These are phyloP conservation scores for Brassica napus DNA, from an alignment of 345 rosid species.

Conservation along the genomic window DNA sequence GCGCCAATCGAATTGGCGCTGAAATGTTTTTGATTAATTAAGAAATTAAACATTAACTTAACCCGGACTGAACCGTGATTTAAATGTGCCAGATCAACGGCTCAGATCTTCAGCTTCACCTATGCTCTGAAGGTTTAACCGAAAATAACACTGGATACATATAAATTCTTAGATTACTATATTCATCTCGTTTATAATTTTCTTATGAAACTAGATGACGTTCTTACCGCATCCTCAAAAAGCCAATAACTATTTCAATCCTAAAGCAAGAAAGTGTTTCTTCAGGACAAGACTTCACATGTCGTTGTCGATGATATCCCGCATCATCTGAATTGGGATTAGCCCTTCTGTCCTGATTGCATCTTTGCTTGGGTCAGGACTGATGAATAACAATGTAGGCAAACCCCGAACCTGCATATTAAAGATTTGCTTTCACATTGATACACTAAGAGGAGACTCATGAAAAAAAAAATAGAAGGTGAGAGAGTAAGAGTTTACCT, in stretches of 20 bases:
- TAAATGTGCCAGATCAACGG: background rate
- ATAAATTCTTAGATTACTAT: background rate
- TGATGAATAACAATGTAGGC: conserved; percentile 81
- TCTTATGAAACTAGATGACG: background rate
- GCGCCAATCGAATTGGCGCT: conserved; percentile 26
- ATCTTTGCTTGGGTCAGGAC: conserved; percentile 82
- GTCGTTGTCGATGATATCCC: conserved; percentile 74
- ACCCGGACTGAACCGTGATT: background rate
- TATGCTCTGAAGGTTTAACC: background rate
- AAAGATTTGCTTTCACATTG: background rate
- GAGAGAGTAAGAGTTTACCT: conserved; percentile 43
- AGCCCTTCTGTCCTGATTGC: conserved; percentile 92
- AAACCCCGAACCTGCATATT: conserved; percentile 80
- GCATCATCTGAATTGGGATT: conserved; percentile 85
- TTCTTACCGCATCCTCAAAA: background rate
- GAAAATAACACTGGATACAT: background rate
- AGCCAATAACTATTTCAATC: background rate
- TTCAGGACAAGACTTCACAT: conserved; percentile 49
- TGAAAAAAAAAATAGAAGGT: background rate
- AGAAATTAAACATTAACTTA: background rate
- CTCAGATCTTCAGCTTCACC: background rate
- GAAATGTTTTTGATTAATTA: background rate
- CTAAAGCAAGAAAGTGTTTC: conserved; percentile 24
- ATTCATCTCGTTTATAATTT: background rate
- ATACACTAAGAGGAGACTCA: background rate